Evolutionary conservation across 257 asterid species (phyloP).

Genomic region (Gentiana straminea): DNA sequence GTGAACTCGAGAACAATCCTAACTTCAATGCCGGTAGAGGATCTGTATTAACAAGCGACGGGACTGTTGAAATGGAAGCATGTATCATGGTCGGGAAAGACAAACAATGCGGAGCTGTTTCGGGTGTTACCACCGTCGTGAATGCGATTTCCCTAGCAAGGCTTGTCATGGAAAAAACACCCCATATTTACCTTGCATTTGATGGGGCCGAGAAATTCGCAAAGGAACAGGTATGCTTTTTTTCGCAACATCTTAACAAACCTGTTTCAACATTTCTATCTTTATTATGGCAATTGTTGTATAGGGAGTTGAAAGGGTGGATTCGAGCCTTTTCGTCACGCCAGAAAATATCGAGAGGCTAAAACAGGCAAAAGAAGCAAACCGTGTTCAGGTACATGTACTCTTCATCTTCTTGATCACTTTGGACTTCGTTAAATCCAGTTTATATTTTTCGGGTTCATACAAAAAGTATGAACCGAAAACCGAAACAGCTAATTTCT

Average conservation of each 20-base stretch:
- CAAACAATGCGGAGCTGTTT: slow-evolving; percentile 87
- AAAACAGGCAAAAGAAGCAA: slow-evolving; percentile 84
- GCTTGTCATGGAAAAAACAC: slow-evolving; percentile 95
- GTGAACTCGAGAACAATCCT: slow-evolving; percentile 70
- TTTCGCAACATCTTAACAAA: not conserved
- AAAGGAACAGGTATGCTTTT: slow-evolving; percentile 51
- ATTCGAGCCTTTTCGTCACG: slow-evolving; percentile 60
- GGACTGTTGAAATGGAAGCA: slow-evolving; percentile 96
- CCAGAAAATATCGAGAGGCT: slow-evolving; percentile 69
- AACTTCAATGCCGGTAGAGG: slow-evolving; percentile 85
- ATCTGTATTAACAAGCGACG: slow-evolving; percentile 70
- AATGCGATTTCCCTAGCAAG: slow-evolving; percentile 80
- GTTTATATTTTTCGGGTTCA: not conserved
- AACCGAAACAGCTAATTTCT: not conserved
- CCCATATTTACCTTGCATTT: slow-evolving; percentile 83
- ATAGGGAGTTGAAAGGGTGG: slow-evolving; percentile 71
- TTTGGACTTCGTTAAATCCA: not conserved
- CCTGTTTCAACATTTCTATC: no score
- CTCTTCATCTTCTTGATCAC: not conserved
- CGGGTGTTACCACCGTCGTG: slow-evolving; percentile 70
- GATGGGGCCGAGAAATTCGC: slow-evolving; percentile 94
- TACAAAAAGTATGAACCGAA: no score
- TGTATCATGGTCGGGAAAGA: slow-evolving; percentile 86
- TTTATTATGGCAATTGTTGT: slow-evolving; percentile 1
- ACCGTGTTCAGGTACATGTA: slow-evolving; percentile 75